A percentile compares a stretch with the other conserved stretches of the same genome.
Evolutionary conservation across 345 rosid species (phyloP).

Genomic region (Erodium maritimum): DNA sequence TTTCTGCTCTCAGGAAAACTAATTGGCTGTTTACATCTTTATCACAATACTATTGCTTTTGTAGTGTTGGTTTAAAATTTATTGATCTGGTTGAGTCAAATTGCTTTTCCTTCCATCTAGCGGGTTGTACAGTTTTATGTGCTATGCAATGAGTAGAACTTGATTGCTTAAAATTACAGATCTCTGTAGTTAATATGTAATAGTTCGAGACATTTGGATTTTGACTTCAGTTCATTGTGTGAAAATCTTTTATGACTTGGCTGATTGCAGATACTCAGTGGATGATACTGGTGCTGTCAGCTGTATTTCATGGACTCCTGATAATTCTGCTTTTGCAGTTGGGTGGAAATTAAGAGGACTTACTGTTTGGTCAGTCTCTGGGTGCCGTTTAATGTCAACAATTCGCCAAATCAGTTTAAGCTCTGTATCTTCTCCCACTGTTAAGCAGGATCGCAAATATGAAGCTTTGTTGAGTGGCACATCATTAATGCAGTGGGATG

Average conservation of each 20-base stretch:
- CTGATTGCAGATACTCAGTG: slow-evolving; percentile 57
- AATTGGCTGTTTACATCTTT: background rate
- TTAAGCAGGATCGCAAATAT: slow-evolving; percentile 64
- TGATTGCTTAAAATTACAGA: too few species aligned
- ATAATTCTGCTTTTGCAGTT: slow-evolving; percentile 95
- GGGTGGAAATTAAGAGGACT: slow-evolving; percentile 98
- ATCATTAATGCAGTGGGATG: slow-evolving; percentile 91
- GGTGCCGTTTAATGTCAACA: slow-evolving; percentile 96
- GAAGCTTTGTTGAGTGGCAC: slow-evolving; percentile 90
- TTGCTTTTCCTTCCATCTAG: background rate
- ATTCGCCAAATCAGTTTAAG: slow-evolving; percentile 82
- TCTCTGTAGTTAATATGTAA: too few species aligned
- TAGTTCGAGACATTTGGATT: background rate
- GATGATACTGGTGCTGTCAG: slow-evolving; percentile 95
- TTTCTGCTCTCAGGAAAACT: background rate
- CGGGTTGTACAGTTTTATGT: background rate
- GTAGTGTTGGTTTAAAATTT: too few species aligned
- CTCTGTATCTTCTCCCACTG: slow-evolving; percentile 70
- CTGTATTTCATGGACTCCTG: slow-evolving; percentile 93
- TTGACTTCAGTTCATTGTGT: slow-evolving; percentile 2
- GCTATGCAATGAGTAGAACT: background rate
- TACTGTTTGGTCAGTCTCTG: slow-evolving; percentile 95
- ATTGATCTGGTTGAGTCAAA: background rate
- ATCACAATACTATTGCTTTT: background rate
- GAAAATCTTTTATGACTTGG: slow-evolving; percentile 3